Conservation (phyloP, 768 basidiomycete genomes). For the Dictyophora rubrovolvata region DNA sequence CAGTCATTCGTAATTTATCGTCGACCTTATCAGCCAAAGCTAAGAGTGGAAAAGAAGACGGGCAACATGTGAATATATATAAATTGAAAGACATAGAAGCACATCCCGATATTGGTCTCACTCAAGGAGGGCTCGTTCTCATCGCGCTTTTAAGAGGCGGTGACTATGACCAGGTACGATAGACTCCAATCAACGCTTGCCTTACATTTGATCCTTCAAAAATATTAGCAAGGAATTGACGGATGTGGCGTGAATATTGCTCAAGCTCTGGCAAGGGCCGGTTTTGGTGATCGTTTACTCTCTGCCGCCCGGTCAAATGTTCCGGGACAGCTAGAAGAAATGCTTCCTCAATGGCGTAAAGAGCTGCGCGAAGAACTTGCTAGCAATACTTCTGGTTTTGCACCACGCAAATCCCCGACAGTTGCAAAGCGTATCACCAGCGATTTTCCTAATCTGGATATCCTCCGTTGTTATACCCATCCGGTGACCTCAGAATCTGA, state of each 20-base stretch:
- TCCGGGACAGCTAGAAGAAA: slow-evolving; percentile 35
- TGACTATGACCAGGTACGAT: slow-evolving; percentile 61
- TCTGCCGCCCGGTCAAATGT: slow-evolving; percentile 44
- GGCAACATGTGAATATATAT: slow-evolving; percentile 49
- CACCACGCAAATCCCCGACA: slow-evolving; percentile 54
- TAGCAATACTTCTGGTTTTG: slow-evolving; percentile 53
- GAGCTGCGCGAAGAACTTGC: slow-evolving; percentile 53
- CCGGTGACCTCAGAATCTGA: slow-evolving; percentile 66
- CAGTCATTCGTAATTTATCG: slow-evolving; percentile 82
- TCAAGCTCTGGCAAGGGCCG: slow-evolving; percentile 69
- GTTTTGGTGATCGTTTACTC: slow-evolving; percentile 64
- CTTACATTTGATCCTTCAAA: not conserved
- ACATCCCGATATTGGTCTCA: slow-evolving; percentile 43
- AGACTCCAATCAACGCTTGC: not conserved
- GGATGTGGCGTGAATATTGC: slow-evolving; percentile 65
- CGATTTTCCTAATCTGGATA: slow-evolving; percentile 61
- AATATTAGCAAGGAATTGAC: slow-evolving; percentile 32
- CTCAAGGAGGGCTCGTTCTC: slow-evolving; percentile 59
- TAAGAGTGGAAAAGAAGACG: slow-evolving; percentile 50
- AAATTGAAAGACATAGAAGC: slow-evolving; percentile 28
- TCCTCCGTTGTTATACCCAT: slow-evolving; percentile 67
- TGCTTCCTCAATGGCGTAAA: slow-evolving; percentile 54
- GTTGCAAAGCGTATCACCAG: slow-evolving; percentile 55
- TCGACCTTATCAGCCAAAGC: slow-evolving; percentile 58
- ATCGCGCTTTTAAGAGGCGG: slow-evolving; percentile 84